Evolutionary conservation across 768 basidiomycete species (phyloP).

Genomic region (Mycena olivaceomarginata): DNA sequence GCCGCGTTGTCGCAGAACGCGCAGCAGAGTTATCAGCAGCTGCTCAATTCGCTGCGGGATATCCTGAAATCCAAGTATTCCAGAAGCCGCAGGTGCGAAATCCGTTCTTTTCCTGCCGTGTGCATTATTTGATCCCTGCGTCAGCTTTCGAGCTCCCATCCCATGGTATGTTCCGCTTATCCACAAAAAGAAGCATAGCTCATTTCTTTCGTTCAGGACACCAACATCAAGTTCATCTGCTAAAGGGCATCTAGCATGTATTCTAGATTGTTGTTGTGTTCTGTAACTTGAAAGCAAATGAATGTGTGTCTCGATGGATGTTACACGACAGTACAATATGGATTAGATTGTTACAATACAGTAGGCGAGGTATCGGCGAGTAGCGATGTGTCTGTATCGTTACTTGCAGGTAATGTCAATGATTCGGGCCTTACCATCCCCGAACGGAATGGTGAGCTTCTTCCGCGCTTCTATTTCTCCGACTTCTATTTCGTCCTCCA

Average conservation of each 20-base stretch:
- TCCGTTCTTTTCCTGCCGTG: constrained; percentile 44
- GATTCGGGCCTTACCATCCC: constrained; percentile 73
- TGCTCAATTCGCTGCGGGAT: constrained; percentile 64
- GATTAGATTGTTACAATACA: constrained; percentile 34
- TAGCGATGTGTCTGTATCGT: not conserved
- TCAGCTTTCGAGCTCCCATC: constrained; percentile 62
- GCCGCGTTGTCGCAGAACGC: constrained; percentile 68
- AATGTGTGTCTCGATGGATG: not conserved
- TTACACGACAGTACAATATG: constrained; percentile 22
- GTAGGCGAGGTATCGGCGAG: not conserved
- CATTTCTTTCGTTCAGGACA: constrained; percentile 48
- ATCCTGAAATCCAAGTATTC: constrained; percentile 68
- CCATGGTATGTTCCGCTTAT: constrained; percentile 59
- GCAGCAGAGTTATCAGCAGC: constrained; percentile 71
- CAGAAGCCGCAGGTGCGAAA: constrained; percentile 77
- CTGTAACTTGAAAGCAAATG: not conserved
- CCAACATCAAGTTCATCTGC: constrained; percentile 54
- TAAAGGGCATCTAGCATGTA: constrained; percentile 18
- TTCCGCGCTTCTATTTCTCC: constrained; percentile 48
- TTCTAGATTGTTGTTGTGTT: too few relatives aligned
- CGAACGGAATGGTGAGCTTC: constrained; percentile 67
- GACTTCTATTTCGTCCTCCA: constrained; percentile 35
- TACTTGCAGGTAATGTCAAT: constrained; percentile 69
- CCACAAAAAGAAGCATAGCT: not conserved
- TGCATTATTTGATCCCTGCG: not conserved